A percentile compares a stretch with the other conserved stretches of the same genome.
phyloP scores from a whole-genome alignment of 129 eudicot species.

The Smallanthus sonchifolius region DNA sequence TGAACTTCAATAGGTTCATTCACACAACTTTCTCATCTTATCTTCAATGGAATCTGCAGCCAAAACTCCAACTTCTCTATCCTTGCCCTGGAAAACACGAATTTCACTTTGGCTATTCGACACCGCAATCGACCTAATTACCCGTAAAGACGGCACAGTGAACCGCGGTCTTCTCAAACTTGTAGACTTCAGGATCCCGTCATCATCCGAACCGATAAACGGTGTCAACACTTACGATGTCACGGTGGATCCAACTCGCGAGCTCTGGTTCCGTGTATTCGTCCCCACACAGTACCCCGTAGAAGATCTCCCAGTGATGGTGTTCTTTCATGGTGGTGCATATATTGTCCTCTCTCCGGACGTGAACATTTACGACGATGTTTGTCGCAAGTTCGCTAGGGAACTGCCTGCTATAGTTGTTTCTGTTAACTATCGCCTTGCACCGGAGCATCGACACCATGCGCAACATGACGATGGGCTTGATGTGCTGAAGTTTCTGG shows the following conservation, averaged over 20 bases:
- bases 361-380: conserved; percentile 10
- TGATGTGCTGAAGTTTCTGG: conserved; percentile 35
- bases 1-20: not conserved
- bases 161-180: conserved; percentile 5
- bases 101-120: not conserved
- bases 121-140: not conserved
- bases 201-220: not conserved
- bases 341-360: conserved; percentile 17
- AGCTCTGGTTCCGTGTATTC: not conserved
- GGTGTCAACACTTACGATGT: not conserved
- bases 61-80: not conserved
- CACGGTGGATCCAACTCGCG: not conserved
- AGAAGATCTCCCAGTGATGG: conserved; percentile 21
- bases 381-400: conserved; percentile 24
- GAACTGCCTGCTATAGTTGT: conserved; percentile 14
- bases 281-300: not conserved
- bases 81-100: not conserved
- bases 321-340: conserved; percentile 41
- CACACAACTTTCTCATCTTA: not conserved
- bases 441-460: conserved; percentile 36
- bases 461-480: conserved; percentile 33
- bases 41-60: not conserved
- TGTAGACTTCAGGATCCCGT: not conserved
- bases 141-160: not conserved
- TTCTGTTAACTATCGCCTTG: conserved; percentile 26